These are phyloP conservation scores for Gossypium sturtianum DNA, from an alignment of 345 rosid species.

Conservation along the genomic window DNA sequence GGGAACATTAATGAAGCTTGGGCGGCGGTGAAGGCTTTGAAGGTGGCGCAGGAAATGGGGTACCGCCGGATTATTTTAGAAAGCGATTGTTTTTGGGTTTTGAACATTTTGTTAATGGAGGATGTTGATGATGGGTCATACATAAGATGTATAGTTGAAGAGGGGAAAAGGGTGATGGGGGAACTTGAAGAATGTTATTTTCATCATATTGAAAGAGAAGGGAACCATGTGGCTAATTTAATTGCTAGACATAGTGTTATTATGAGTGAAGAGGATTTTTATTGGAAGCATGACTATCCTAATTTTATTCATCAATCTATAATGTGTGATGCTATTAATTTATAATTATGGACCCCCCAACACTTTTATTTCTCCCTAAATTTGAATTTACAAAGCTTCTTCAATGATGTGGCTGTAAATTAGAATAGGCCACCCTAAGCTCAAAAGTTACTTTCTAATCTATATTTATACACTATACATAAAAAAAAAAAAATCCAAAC, in stretches of 20 bases:
- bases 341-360: not conserved
- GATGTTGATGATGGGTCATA: not conserved
- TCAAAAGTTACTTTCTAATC: too few species aligned
- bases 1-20: not conserved
- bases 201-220: not conserved
- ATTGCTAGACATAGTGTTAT: not conserved
- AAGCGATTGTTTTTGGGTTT: not conserved
- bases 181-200: not conserved
- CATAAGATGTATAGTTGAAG: not conserved
- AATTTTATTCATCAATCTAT: not conserved
- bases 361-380: too few species aligned
- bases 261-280: not conserved
- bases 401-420: too few species aligned
- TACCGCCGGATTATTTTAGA: not conserved
- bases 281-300: not conserved
- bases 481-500: too few species aligned
- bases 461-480: too few species aligned
- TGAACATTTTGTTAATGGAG: not conserved
- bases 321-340: not conserved
- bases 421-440: too few species aligned
- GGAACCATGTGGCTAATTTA: not conserved
- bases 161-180: not conserved
- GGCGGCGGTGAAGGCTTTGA: not conserved
- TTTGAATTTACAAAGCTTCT: too few species aligned
- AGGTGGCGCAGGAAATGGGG: not conserved